Conservation (phyloP, 768 basidiomycete genomes). For the Lanmaoa rubissima region DNA sequence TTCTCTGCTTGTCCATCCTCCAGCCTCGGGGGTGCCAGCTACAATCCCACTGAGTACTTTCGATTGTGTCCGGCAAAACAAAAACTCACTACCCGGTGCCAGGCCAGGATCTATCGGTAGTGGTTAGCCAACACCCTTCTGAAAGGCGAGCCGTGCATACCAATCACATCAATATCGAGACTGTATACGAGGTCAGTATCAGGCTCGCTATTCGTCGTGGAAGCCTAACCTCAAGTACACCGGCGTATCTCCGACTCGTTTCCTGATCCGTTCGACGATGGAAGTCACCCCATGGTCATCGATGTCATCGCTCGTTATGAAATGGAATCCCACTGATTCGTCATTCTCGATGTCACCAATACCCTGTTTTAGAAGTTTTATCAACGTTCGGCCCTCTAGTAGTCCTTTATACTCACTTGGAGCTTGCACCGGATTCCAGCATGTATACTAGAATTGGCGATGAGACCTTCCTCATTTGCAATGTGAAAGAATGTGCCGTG, state of each 20-base stretch:
- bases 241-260: constrained; percentile 68
- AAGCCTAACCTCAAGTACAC: constrained; percentile 63
- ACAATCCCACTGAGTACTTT: background rate
- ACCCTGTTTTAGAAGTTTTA: constrained; percentile 10
- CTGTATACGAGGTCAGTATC: constrained; percentile 31
- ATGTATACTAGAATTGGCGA: constrained; percentile 74
- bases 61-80: background rate
- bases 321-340: constrained; percentile 68
- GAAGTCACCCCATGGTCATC: constrained; percentile 74
- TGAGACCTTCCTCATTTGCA: constrained; percentile 74
- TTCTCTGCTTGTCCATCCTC: constrained; percentile 83
- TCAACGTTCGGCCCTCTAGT: background rate
- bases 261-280: constrained; percentile 68
- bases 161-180: constrained; percentile 81
- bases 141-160: constrained; percentile 31
- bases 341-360: constrained; percentile 55
- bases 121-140: background rate
- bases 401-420: constrained; percentile 37
- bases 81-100: constrained; percentile 69
- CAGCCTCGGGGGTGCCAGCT: constrained; percentile 85
- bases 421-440: constrained; percentile 85
- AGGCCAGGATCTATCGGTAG: constrained; percentile 60
- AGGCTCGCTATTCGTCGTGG: background rate
- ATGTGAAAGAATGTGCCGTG: constrained; percentile 88
- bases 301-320: constrained; percentile 79